Percentiles rank a stretch among this genome's conserved stretches.
These are phyloP conservation scores for Collybiopsis confluens DNA, from an alignment of 768 basidiomycete genomes.

Conservation along the genomic window DNA sequence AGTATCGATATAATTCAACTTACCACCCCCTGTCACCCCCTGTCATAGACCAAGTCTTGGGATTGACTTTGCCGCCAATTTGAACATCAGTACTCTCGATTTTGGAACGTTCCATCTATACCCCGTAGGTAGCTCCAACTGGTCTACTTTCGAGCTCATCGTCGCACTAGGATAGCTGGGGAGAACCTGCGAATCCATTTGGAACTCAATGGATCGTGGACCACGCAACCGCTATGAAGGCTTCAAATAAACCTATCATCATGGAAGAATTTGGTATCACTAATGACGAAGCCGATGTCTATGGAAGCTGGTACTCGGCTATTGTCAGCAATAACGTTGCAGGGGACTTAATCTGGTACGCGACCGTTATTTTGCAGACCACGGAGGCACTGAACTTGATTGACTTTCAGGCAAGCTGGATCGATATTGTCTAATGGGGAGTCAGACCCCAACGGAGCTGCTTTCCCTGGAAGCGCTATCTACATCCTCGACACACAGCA, in stretches of 20 bases:
- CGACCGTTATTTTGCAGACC: not conserved
- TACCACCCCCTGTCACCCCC: no score
- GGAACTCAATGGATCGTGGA: conserved; percentile 61
- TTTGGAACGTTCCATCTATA: conserved; percentile 22
- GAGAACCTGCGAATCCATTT: conserved; percentile 46
- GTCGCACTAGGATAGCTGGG: conserved; percentile 31
- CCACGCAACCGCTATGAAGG: conserved; percentile 49
- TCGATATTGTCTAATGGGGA: conserved; percentile 16
- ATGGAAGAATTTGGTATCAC: conserved; percentile 62
- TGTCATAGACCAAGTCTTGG: conserved; percentile 28
- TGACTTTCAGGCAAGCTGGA: conserved; percentile 22
- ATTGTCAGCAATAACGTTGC: conserved; percentile 48
- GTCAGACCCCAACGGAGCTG: conserved; percentile 38
- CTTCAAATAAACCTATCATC: conserved; percentile 56
- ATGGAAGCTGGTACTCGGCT: conserved; percentile 43
- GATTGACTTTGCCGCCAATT: conserved; percentile 58
- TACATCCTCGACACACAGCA: conserved; percentile 30
- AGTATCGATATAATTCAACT: no score
- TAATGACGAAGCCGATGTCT: conserved; percentile 34
- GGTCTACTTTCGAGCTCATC: not conserved
- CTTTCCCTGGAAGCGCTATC: conserved; percentile 35
- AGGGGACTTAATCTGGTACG: conserved; percentile 58
- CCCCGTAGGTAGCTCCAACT: conserved; percentile 17
- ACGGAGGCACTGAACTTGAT: not conserved
- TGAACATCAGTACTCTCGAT: conserved; percentile 15